Base-by-base conservation (phyloP, 371 early-diverging fungal genomes). In the Rhizomucor miehei region DNA sequence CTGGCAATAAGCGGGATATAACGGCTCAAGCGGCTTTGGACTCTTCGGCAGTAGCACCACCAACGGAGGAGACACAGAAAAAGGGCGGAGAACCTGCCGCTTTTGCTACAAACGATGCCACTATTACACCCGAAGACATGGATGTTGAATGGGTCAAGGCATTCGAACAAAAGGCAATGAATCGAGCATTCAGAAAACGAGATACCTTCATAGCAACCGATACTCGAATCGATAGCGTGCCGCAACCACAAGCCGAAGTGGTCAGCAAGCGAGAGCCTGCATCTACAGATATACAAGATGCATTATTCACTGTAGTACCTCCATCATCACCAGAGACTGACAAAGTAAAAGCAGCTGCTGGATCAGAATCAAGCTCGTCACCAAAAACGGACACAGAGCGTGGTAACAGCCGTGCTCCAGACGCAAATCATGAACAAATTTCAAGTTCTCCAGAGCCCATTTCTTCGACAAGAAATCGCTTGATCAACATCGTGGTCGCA, bases 141-240 rank as follows among this genome's bases (percentile, higher is more conserved):
- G 48, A 57, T 23, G 10, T 44, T n/a, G 38, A 43, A 13, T 57
- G 57, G 57, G 57, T 57, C 25, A 43, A 51, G n/a, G 57, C 57
- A n/a, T 51, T 57, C 20, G 57, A 57, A 23, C 57, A 57, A 51
- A 57, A 57, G 29, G 11, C 43, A 16, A 51, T 50, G 12, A 37
- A 29, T 8, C 55, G 35, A 0, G 17, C 47, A 25, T 13, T 39
- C 12, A 48, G 55, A 24, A 55, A 24, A 21, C 16, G 16, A 41
- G 55, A 55, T 20, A 48, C 55, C 13, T 46, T 55, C 10, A 20
- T 16, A 6, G 29, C 29, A 29, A 5, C 29, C 29, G 29, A 29
- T 8, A 8, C 29, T 29, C 29, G 29, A 29, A 8, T 29, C 29
- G 29, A 29, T 29, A 29, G 29, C 29, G 8, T 29, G 29, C 29